Base-by-base conservation (phyloP, 176 grass and related monocot species). In the Avena atlantica region DNA sequence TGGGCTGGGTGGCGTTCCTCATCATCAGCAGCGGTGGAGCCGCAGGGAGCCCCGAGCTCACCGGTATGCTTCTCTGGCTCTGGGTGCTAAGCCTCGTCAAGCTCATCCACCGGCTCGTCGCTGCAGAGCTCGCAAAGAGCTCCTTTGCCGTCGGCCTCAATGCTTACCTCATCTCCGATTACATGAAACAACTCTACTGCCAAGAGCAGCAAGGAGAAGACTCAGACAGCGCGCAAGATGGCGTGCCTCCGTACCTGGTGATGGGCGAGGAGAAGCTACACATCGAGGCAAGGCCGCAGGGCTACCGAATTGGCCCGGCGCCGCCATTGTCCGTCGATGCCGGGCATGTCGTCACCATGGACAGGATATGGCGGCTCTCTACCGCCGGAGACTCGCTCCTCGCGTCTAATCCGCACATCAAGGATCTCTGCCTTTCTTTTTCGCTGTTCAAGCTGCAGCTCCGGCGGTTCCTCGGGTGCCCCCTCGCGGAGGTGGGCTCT, bases 61-160 rank as follows among this genome's bases (percentile, higher is more conserved):
- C 89, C 50, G 85, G 85, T 6, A 77, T 91, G 48, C 85, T 91
- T 10, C 69, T 92, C 0, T 88, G 83, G 86, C 90, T 92, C 2
- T 92, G 90, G 90, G 90, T 85, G n/a, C 83, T 92, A 2, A 89
- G 90, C 83, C 78, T 89, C 19, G 24, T 78, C 44, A 92, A 92
- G 90, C 64, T 92, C 71, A 69, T 86, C 76, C 90, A 92, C 72
- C 72, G 90, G 10, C 83, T 92, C 64, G 31, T 83, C 47, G 90
- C 90, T 0, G 61, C 83, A 3, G 90, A 89, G 83, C 83, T 92
- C 19, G 86, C 86, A 7, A 89, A 86, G 44, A 88, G 68, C 56
- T 92, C 90, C 5, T 88, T 92, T 24, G 86, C 90, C 36, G 82
- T 86, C 24, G 90, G 86, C 29, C 90, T 92, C 72, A 89, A 88